phyloP scores from a whole-genome alignment of 2,329 filamentous ascomycete genomes.

The Fusarium scirpi region DNA sequence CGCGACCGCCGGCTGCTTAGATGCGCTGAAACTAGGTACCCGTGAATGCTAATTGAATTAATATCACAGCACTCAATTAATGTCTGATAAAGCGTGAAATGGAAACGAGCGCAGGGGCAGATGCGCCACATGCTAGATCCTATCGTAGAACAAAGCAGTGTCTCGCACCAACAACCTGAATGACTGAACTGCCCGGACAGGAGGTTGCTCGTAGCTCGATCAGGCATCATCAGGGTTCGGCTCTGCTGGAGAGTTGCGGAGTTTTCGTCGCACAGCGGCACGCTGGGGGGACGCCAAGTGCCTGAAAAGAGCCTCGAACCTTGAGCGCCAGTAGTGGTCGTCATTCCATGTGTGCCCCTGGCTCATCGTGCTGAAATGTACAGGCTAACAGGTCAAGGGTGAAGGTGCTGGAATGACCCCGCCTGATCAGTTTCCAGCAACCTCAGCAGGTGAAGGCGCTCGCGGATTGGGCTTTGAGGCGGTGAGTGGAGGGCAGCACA shows the following conservation, averaged over 20 bases:
- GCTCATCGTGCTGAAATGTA: slow-evolving; percentile 47
- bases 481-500: slow-evolving; percentile 37
- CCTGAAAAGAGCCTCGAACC: slow-evolving; percentile 34
- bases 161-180: neutral
- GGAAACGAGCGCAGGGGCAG: neutral
- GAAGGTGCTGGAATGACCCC: slow-evolving; percentile 49
- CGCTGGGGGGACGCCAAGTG: slow-evolving; percentile 28
- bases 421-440: slow-evolving; percentile 35
- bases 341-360: slow-evolving; percentile 36
- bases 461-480: slow-evolving; percentile 41
- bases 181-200: neutral
- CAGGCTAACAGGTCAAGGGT: slow-evolving; percentile 44
- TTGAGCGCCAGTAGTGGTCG: slow-evolving; percentile 26
- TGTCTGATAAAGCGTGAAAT: neutral
- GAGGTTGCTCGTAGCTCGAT: neutral
- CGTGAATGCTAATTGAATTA: neutral
- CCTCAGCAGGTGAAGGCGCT: slow-evolving; percentile 29
- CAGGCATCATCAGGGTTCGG: neutral
- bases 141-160: neutral
- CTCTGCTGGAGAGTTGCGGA: slow-evolving; percentile 30
- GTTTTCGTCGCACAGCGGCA: slow-evolving; percentile 29
- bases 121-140: neutral
- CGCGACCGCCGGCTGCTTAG: neutral
- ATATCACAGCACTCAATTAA: slow-evolving; percentile 6
- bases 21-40: slow-evolving; percentile 8